Percentiles rank a stretch among this genome's conserved stretches.
phyloP scores from a whole-genome alignment of 1,284 basidiomycete species.

The Pseudozyma pruni region DNA sequence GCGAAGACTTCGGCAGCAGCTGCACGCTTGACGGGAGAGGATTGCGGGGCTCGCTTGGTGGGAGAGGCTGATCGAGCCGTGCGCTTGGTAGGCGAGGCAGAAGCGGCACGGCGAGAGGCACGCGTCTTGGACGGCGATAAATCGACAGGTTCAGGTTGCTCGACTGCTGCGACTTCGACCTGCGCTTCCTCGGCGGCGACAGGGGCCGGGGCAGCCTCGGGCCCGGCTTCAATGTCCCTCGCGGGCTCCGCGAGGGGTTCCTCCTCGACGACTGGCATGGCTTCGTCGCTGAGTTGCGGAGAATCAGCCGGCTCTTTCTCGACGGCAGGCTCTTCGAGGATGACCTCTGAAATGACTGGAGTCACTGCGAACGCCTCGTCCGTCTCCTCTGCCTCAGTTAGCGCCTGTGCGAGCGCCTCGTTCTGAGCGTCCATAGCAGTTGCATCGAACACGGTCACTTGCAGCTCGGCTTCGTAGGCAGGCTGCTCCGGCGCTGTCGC shows the following conservation, averaged over 20 bases:
- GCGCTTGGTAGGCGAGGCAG: slow-evolving; percentile 20
- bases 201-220: not conserved
- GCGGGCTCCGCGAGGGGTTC: not conserved
- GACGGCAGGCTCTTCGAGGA: not conserved
- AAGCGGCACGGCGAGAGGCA: slow-evolving; percentile 21
- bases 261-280: not conserved
- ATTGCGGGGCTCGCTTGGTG: slow-evolving; percentile 21
- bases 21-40: slow-evolving; percentile 29
- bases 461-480: slow-evolving; percentile 33
- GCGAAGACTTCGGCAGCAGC: not conserved
- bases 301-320: slow-evolving; percentile 1
- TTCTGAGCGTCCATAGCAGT: slow-evolving; percentile 26
- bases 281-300: slow-evolving; percentile 1
- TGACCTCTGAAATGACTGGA: not conserved
- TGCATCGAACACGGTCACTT: slow-evolving; percentile 40
- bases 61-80: slow-evolving; percentile 25
- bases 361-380: not conserved
- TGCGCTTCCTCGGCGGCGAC: not conserved
- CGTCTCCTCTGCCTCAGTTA: not conserved
- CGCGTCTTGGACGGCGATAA: slow-evolving; percentile 20
- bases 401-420: slow-evolving; percentile 19
- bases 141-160: slow-evolving; percentile 5
- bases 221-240: not conserved
- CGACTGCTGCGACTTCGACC: not conserved
- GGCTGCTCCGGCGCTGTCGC: slow-evolving; percentile 1